Base-by-base conservation (phyloP, 257 asterid genomes). In the Primulina huaijiensis region DNA sequence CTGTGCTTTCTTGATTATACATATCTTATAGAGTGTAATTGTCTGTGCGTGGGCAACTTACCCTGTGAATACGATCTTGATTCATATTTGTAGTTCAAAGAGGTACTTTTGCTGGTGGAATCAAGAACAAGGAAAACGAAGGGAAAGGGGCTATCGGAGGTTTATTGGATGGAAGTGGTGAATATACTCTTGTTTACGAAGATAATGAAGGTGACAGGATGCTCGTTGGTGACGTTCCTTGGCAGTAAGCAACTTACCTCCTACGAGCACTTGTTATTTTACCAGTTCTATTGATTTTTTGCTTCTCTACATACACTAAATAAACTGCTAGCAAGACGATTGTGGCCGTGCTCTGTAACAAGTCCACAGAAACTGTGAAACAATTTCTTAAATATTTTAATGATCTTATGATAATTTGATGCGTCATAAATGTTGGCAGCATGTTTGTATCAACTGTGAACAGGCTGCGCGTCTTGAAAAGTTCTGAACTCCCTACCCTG, bases 201-300 rank as follows among this genome's bases (percentile, higher is more conserved):
- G 97, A 93, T 85, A 83, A 90, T 70, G 99, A 93, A 85, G 99
- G 99, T 60, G 99, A 93, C 81, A 90, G 90, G 78, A 89, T 90
- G 96, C 99, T 93, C 74, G 99, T 90, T 69, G 97, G 97, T 60
- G 97, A 93, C 86, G 96, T 93, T 74, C 97, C 97, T 62, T 90
- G 98, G 98, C 87, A 82, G 98, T 93, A 88, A 87, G 97, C 86
- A 82, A 82, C 85, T 80, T 63, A 23, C 38, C 35, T 23, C 38
- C 50, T n/a, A 75, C 57, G 57, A 50, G 57, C 57, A 50, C 57
- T 17, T 1, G 21, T 14, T 14, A 50, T 5, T 17, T 16, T 50
- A 17, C 21, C 57, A 57, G n/a, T 40, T 58, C 59, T 35, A n/a
- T 67, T 68, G 67, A 52, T 59, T 52, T 23, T 46, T 71, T 7